Conservation (phyloP, 192 early-diverging fungal genomes). For the Coemansia sp. region DNA sequence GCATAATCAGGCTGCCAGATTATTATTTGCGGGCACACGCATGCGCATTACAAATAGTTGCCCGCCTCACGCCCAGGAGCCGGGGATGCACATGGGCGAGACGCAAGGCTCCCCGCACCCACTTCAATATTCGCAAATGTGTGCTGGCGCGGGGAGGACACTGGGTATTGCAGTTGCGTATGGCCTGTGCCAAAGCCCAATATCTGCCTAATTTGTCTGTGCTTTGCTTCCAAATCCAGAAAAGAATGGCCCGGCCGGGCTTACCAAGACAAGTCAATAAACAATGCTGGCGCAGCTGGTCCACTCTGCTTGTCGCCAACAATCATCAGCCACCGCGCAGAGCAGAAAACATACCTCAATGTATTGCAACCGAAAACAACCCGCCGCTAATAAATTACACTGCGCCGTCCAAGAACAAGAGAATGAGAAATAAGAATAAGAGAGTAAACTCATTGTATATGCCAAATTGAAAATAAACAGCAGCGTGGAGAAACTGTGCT, state of each 20-base stretch:
- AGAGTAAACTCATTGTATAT: too few species aligned
- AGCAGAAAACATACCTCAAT: neutral
- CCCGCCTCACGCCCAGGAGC: too few species aligned
- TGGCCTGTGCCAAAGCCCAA: neutral
- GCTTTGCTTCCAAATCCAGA: neutral
- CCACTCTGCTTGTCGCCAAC: neutral
- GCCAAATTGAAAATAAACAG: too few species aligned
- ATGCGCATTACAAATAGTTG: neutral
- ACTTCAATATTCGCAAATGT: neutral
- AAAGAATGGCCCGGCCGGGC: neutral
- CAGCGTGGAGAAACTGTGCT: too few species aligned
- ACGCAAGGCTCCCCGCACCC: neutral
- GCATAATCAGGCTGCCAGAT: neutral
- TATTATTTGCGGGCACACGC: neutral
- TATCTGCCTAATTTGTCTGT: neutral
- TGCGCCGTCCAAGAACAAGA: neutral
- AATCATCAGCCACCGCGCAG: constrained; percentile 4
- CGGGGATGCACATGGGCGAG: neutral
- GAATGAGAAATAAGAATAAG: too few species aligned
- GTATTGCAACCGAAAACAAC: neutral
- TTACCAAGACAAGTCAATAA: neutral
- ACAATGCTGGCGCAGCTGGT: neutral
- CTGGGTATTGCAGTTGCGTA: neutral
- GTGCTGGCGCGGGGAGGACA: neutral
- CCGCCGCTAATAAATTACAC: neutral